phyloP scores from a whole-genome alignment of 2,329 filamentous ascomycete species.

The Coleophoma cylindrospora region DNA sequence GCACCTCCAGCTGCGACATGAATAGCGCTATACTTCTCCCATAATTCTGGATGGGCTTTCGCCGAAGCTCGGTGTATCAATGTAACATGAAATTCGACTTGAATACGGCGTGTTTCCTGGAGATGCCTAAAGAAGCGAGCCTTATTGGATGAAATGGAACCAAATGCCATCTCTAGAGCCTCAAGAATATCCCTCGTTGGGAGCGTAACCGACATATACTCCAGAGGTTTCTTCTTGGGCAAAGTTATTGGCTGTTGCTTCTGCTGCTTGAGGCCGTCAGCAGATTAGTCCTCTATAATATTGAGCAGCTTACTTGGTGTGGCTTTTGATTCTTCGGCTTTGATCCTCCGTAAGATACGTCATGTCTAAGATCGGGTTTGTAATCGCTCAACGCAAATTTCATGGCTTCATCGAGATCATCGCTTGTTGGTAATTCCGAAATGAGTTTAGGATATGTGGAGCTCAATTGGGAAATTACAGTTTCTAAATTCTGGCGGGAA shows the following conservation, averaged over 20 bases:
- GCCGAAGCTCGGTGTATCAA: conserved; percentile 74
- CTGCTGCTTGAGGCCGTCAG: conserved; percentile 17
- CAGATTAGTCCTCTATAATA: background rate
- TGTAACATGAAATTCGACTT: conserved; percentile 88
- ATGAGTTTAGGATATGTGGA: conserved; percentile 75
- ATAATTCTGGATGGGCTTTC: conserved; percentile 60
- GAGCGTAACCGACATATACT: conserved; percentile 61
- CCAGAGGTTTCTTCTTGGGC: conserved; percentile 47
- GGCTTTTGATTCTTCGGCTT: conserved; percentile 36
- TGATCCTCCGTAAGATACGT: conserved; percentile 55
- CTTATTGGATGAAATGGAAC: conserved; percentile 40
- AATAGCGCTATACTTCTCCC: conserved; percentile 66
- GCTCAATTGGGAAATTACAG: conserved; percentile 65
- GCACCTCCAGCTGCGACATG: conserved; percentile 39
- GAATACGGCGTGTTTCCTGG: conserved; percentile 67
- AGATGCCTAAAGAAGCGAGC: conserved; percentile 73
- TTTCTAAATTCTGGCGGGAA: conserved; percentile 86
- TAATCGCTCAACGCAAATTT: conserved; percentile 71
- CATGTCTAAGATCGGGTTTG: conserved; percentile 69
- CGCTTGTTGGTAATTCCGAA: conserved; percentile 60
- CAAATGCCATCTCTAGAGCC: conserved; percentile 68
- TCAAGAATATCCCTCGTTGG: conserved; percentile 43
- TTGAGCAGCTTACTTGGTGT: conserved; percentile 14
- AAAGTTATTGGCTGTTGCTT: conserved; percentile 26
- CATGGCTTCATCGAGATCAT: conserved; percentile 78